Evolutionary conservation across 306 rosid genomes (phyloP), one percentile per base, ranked within the genome.

Genomic region (Psophocarpus tetragonolobus): DNA sequence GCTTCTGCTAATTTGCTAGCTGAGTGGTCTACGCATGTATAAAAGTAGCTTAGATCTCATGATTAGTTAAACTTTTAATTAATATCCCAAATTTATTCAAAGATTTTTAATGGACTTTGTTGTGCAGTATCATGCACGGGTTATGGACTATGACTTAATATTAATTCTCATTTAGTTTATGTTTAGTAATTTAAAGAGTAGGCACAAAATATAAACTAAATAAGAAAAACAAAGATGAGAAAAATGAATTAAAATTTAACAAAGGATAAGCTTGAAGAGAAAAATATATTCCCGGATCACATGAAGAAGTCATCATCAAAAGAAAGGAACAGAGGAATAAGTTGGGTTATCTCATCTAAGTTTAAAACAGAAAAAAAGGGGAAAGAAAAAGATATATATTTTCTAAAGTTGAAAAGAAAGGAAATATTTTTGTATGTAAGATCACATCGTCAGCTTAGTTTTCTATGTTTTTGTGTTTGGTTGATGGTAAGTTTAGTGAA

Each of bases 351-450:
- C 23, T 23, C 33, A 56, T 24, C 4, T 24, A 56, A 26, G 12
- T 11, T 24, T 15, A 26, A 39, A 29, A 18, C 8, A 44, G 44
- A 30, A 15, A 62, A 30, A 15, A 62, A 62, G 12, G 27, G 9
- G 33, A 61, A 63, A 33, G 44, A 35, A 4, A 30, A 32, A 62
- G 7, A 62, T 2, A 27, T 60, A 15, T 27, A 14, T 27, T 58
- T 58, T 27, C 3, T 27, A 27, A 13, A 58, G 4, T 26, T 58
- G 20, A 58, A 27, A 58, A 27, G 38, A 27, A 58, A 58, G 20
- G 20, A 58, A 58, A 58, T 58, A 58, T 58, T 27, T 63, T 63
- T 35, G 27, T 63, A 63, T 35, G 27, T 63, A 63, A 18, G 69
- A 33, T 33, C 23, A 32, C 45, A 33, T 63, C 29, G 20, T 58